Conservation (phyloP, 306 rosid species). For the Trichosanthes cucumerina region DNA sequence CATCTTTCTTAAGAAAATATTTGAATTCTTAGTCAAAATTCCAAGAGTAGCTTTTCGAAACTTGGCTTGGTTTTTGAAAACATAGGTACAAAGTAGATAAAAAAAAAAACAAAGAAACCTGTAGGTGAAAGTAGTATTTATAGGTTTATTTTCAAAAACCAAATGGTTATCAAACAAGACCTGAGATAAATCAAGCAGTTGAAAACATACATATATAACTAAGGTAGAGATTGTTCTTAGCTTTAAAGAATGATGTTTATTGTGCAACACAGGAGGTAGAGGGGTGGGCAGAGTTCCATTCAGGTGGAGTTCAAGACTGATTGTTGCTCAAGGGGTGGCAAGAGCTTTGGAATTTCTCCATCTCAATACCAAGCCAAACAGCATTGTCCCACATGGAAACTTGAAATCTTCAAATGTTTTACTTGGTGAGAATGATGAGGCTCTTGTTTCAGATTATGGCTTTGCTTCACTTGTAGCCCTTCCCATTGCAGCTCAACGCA, state of each 20-base stretch:
- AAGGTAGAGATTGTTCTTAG: neutral
- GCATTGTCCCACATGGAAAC: conserved; percentile 61
- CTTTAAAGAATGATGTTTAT: neutral
- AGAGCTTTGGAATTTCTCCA: conserved; percentile 68
- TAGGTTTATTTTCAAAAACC: no score
- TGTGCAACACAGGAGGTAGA: conserved; percentile 29
- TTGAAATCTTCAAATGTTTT: conserved; percentile 57
- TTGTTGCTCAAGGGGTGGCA: conserved; percentile 52
- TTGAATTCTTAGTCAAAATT: no score
- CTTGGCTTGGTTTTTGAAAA: no score
- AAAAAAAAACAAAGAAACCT: no score
- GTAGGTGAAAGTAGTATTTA: no score
- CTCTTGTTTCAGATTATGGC: conserved; percentile 55
- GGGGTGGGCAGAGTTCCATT: conserved; percentile 37
- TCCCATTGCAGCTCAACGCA: conserved; percentile 54
- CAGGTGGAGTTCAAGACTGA: conserved; percentile 50
- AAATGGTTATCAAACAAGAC: no score
- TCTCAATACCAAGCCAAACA: conserved; percentile 23
- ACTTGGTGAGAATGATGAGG: conserved; percentile 35
- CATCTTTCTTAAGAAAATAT: no score
- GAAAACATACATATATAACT: neutral
- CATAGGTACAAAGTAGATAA: no score
- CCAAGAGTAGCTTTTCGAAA: no score
- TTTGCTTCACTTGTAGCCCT: conserved; percentile 51
- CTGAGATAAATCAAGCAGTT: neutral